Base-by-base conservation (phyloP, 2,329 filamentous ascomycete genomes). In the Monosporascus cannonballus region DNA sequence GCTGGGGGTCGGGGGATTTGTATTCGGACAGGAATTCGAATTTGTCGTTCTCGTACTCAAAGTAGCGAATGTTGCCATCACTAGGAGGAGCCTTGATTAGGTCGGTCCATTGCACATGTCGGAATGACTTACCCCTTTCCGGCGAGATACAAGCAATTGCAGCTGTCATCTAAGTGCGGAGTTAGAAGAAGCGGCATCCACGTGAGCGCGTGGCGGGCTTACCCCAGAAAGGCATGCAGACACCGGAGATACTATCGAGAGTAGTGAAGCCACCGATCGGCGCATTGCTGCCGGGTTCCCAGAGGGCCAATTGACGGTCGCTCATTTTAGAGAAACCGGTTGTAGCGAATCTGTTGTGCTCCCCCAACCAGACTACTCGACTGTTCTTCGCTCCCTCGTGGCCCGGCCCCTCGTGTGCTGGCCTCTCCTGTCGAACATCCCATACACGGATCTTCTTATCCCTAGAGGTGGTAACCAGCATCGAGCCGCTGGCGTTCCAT, bases 211-310 rank as follows among this genome's bases (percentile, higher is more conserved):
- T 14, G 38, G 20, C n/a, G 45, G 47, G 64, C 76, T 60, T 69
- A 84, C 81, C 94, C 94, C 94, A 99, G 82, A 99, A 97, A 34
- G 94, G 94, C 90, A 99, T 96, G 80, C 91, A 96, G 55, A 99
- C 92, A 69, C 94, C 94, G 46, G 93, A 96, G 65, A 96, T 96
- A 47, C 90, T 95, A 73, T 99, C 94, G 48, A 99, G 81, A 61
- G 89, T 88, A 64, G 83, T 86, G 75, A 96, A 96, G 17, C 91
- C 92, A 49, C 90, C 91, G 64, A 97, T 87, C 48, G 94, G 94
- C 64, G 95, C 87, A 37, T 85, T 83, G 59, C 84, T 86, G 62
- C 92, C 89, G 47, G 91, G 85, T 76, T 99, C 94, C 94, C 94
- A 99, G 38, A 99, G 79, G 50, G 89, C 94, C 61, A 99, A 80